phyloP scores from a whole-genome alignment of 2,329 filamentous ascomycete species.

The Xylaria sp. region DNA sequence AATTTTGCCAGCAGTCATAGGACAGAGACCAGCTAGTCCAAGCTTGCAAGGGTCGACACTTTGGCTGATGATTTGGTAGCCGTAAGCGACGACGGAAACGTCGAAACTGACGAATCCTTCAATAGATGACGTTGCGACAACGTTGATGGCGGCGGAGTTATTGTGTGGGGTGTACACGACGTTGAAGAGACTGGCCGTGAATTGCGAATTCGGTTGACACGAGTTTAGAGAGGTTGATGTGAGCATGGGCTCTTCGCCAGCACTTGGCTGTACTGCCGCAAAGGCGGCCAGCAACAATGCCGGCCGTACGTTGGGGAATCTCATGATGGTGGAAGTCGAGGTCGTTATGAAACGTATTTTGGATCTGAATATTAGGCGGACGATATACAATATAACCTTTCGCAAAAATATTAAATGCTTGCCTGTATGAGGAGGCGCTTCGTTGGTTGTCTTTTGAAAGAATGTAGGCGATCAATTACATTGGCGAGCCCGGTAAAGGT shows the following conservation, averaged over 20 bases:
- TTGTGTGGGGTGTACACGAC: conserved; percentile 80
- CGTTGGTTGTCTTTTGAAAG: conserved; percentile 31
- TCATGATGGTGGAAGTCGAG: conserved; percentile 48
- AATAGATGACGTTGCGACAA: conserved; percentile 82
- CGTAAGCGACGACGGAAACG: conserved; percentile 79
- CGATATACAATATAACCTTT: conserved; percentile 8
- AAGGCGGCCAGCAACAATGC: conserved; percentile 53
- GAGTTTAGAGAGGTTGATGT: conserved; percentile 82
- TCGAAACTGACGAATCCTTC: conserved; percentile 82
- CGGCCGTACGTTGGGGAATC: conserved; percentile 52
- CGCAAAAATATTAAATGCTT: conserved; percentile 22
- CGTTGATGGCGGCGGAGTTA: conserved; percentile 71
- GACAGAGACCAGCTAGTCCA: conserved; percentile 78
- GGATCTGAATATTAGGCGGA: conserved; percentile 23
- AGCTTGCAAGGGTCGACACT: conserved; percentile 77
- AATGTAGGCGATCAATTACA: conserved; percentile 32
- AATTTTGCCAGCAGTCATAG: conserved; percentile 86
- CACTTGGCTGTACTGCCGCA: conserved; percentile 52
- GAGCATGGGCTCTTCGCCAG: conserved; percentile 68
- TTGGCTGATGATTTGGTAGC: conserved; percentile 71
- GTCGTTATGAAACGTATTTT: conserved; percentile 11
- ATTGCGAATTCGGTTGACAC: conserved; percentile 83
- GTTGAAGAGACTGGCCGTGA: conserved; percentile 88
- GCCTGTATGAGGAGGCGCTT: conserved; percentile 21
- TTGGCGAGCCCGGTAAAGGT: conserved; percentile 14